Evolutionary conservation across 495 filamentous ascomycete genomes (phyloP), one percentile per base, ranked within the genome.

Genomic region (Saxophila tyrrhenica): DNA sequence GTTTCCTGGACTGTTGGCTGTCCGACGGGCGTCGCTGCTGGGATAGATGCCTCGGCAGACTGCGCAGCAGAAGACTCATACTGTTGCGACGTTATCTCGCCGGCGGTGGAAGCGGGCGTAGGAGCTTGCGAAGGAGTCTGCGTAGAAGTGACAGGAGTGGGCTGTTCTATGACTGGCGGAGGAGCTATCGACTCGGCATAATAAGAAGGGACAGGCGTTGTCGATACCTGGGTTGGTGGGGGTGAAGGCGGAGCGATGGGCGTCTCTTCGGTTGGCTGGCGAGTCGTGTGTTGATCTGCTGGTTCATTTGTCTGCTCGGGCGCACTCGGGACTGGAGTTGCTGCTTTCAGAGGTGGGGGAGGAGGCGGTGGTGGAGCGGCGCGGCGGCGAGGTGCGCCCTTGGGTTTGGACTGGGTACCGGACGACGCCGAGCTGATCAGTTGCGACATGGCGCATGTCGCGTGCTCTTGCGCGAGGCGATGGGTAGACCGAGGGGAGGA

Each of bases 321-420:
- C 52, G 22, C 57, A 51, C 41, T 56, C 10, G 67, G 54, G 47
- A 68, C 62, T 20, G 58, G 52, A 7, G 61, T 60, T 1, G 65
- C 46, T 29, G 58, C 63, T 45, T 66, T 52, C 9, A 44, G 45
- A 49, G 60, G 20, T 48, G 64, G 43, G 2, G 59, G 45, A 49
- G 60, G 20, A 44, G 64, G 43, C 3, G 59, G 25, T 21, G 60
- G 32, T 20, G 64, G 56, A 17, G 38, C 50, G 24, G 56, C 56
- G 13, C 63, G 64, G 8, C 68, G 69, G 15, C 63, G 64, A 3
- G 56, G 50, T 16, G 53, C 52, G 17, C 54, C 64, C 44, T 70
- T 70, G 13, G 69, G 69, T 1, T 61, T 62, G 39, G 65, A 55
- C 59, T 69, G 67, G 55, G 64, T 67, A 56, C 55, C 60, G 17